A percentile compares a stretch with the other conserved stretches of the same genome.
Conservation (phyloP, 148 eudicot genomes). For the Cornus florida region DNA sequence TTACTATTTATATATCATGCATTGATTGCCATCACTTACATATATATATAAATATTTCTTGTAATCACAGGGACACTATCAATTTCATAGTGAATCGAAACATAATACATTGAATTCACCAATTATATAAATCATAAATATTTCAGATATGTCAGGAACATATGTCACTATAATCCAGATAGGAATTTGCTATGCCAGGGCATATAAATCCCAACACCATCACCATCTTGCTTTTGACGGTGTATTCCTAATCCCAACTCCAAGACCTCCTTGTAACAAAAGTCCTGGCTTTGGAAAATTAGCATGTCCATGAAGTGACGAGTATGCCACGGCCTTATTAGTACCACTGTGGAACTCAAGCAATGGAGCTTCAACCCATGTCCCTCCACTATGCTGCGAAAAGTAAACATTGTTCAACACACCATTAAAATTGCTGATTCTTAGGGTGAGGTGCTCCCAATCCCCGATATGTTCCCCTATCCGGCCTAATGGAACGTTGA, state of each 20-base stretch:
- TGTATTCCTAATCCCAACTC: slow-evolving; percentile 38
- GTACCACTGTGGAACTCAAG: slow-evolving; percentile 30
- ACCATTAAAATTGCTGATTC: slow-evolving; percentile 44
- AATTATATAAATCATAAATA: too few relatives aligned
- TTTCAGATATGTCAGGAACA: too few relatives aligned
- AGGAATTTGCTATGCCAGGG: too few relatives aligned
- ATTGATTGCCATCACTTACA: too few relatives aligned
- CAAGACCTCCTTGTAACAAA: slow-evolving; percentile 29
- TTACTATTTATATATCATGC: too few relatives aligned
- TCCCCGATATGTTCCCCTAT: slow-evolving; percentile 45
- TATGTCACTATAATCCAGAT: too few relatives aligned
- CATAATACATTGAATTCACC: too few relatives aligned
- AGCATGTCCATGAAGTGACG: slow-evolving; percentile 41
- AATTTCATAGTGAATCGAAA: too few relatives aligned
- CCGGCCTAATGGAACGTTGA: slow-evolving; percentile 27
- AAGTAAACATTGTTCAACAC: slow-evolving; percentile 26
- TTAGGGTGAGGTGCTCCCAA: slow-evolving; percentile 45
- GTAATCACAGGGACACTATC: too few relatives aligned
- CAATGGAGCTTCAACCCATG: slow-evolving; percentile 27
- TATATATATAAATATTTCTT: too few relatives aligned
- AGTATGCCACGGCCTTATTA: slow-evolving; percentile 23
- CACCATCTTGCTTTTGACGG: slow-evolving; percentile 17
- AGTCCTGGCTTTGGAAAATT: slow-evolving; percentile 28
- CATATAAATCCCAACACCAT: too few relatives aligned
- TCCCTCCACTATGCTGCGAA: slow-evolving; percentile 35